Conservation (phyloP, 345 rosid genomes). For the Bretschneidera sinensis region DNA sequence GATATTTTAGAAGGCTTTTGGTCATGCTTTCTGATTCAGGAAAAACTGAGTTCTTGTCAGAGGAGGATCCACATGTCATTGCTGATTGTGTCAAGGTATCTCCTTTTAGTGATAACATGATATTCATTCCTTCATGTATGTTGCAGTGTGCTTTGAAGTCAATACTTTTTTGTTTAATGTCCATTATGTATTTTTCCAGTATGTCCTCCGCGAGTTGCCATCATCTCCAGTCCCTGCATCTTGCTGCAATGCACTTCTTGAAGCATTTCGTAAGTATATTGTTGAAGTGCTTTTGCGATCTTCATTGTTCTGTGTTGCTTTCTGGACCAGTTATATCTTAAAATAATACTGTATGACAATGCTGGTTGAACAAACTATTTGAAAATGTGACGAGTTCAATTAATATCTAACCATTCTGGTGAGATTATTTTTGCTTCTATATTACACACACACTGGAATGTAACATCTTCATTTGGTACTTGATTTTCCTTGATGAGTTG, state of each 20-base stretch:
- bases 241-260: constrained; percentile 91
- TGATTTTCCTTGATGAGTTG: too few species aligned
- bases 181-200: constrained; percentile 43
- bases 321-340: background rate
- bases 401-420: background rate
- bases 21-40: constrained; percentile 45
- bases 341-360: background rate
- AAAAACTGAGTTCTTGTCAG: constrained; percentile 56
- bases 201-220: constrained; percentile 89
- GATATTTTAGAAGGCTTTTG: constrained; percentile 8
- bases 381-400: background rate
- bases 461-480: too few species aligned
- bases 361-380: background rate
- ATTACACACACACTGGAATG: too few species aligned
- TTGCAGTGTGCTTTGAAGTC: background rate
- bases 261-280: constrained; percentile 84
- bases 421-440: too few species aligned
- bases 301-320: constrained; percentile 8
- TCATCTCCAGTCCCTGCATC: constrained; percentile 99
- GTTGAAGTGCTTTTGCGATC: constrained; percentile 14
- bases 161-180: constrained; percentile 18
- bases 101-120: constrained; percentile 8
- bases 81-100: constrained; percentile 93
- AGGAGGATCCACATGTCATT: constrained; percentile 88
- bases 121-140: constrained; percentile 1